phyloP scores from a whole-genome alignment of 345 rosid species.

The Zanthoxylum bungeanum region DNA sequence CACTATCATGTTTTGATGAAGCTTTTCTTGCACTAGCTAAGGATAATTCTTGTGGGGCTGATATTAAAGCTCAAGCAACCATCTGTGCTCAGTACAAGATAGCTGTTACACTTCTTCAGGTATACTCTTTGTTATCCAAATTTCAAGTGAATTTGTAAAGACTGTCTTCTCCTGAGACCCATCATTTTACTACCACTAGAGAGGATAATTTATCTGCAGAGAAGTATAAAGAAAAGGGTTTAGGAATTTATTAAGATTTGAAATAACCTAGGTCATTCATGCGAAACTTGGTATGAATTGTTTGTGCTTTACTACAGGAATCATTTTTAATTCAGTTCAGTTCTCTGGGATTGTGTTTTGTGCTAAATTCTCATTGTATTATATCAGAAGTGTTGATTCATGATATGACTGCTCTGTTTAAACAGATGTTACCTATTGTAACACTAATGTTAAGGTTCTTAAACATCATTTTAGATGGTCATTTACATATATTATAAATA shows the following conservation, averaged over 20 bases:
- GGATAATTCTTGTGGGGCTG: constrained; percentile 95
- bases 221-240: background rate
- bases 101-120: constrained; percentile 91
- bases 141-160: background rate
- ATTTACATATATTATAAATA: background rate
- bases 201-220: background rate
- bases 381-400: background rate
- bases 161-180: background rate
- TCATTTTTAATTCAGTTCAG: background rate
- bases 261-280: background rate
- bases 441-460: background rate
- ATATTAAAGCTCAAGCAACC: constrained; percentile 95
- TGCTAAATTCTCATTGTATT: background rate
- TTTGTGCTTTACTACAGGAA: background rate
- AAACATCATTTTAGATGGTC: background rate
- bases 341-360: background rate
- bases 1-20: constrained; percentile 92
- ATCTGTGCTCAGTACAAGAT: constrained; percentile 97
- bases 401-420: background rate
- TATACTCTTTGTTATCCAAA: constrained; percentile 19
- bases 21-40: constrained; percentile 96
- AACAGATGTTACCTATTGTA: background rate
- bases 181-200: background rate
- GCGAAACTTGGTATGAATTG: background rate
- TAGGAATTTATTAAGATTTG: background rate